Conservation (phyloP, 1,139 yeast genomes). For the Candida sanyaensis region DNA sequence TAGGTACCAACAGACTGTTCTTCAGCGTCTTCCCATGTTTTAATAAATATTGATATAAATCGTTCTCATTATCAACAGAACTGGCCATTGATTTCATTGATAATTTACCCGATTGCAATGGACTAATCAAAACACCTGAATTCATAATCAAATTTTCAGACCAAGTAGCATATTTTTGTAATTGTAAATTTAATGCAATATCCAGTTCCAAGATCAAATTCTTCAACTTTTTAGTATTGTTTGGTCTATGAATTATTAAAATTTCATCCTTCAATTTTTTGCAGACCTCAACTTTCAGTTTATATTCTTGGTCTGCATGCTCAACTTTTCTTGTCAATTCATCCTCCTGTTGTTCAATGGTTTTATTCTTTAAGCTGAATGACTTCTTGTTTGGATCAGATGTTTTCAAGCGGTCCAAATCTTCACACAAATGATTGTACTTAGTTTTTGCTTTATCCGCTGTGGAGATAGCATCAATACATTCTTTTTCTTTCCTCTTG, state of each 20-base stretch:
- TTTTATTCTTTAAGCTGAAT: constrained; percentile 74
- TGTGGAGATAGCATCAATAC: constrained; percentile 72
- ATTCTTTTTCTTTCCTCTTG: constrained; percentile 78
- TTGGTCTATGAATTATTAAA: constrained; percentile 74
- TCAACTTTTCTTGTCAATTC: constrained; percentile 81
- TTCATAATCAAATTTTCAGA: constrained; percentile 82
- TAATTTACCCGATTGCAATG: constrained; percentile 55
- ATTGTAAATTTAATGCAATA: constrained; percentile 82
- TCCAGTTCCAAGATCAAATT: constrained; percentile 84
- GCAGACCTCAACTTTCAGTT: constrained; percentile 70
- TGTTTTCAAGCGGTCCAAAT: constrained; percentile 77
- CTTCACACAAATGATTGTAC: constrained; percentile 80
- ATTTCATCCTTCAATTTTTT: constrained; percentile 76
- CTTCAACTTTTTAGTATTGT: constrained; percentile 68
- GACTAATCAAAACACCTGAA: constrained; percentile 80
- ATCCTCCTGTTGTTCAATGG: constrained; percentile 90
- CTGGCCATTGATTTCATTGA: constrained; percentile 79
- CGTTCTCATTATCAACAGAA: constrained; percentile 79
- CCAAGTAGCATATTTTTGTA: constrained; percentile 87
- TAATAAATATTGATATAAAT: constrained; percentile 68
- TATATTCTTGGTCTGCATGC: constrained; percentile 82
- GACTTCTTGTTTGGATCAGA: constrained; percentile 84
- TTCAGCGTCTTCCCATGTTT: constrained; percentile 42
- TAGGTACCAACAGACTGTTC: constrained; percentile 51
- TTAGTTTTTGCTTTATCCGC: constrained; percentile 90